Base-by-base conservation (phyloP, 805 yeast species). In the Wickerhamomyces sydowiorum region DNA sequence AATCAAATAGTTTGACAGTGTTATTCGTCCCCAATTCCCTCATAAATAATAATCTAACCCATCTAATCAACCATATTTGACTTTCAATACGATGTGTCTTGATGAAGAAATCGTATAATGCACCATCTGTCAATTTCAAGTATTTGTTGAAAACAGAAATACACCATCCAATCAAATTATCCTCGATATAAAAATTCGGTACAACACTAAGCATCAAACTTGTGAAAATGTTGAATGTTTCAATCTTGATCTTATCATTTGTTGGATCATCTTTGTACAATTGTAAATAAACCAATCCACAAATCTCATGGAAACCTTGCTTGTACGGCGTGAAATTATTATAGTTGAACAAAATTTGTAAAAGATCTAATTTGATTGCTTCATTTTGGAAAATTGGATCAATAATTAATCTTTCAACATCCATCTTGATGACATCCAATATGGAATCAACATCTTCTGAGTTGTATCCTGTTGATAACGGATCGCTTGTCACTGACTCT, bases 271-370 rank as follows among this genome's bases (percentile, higher is more conserved):
- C 79, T 7, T 52, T 49, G 44, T 58, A 50, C 15, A 74, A 48
- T 43, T 69, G 63, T 28, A 69, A 53, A 51, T 69, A 74, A 4
- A 75, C 57, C 41, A 75, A 47, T 5, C 78, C 78, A 46, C 72
- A 53, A 17, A 75, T 66, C 51, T 75, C 80, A 54, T 75, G 80
- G 43, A 69, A 62, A 0, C 80, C 80, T 51, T 75, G 80, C 47
- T 73, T 71, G 39, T 70, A 70, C 1, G 58, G 50, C 0, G 56
- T 48, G 37, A 51, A 53, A 17, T 32, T 49, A 41, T 54, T 38
- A 36, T 54, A 56, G 33, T 53, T 57, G 47, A 46, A 57, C 8
- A 57, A 30, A 15, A 57, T 54, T 42, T 54, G 45, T 1, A 43
- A 43, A n/a, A 57, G 47, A 13, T 57, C 60, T 1, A 34, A 10